Evolutionary conservation across 2,329 filamentous ascomycete species (phyloP), one percentile per base, ranked within the genome.

Genomic region (Coleophoma cylindrospora): DNA sequence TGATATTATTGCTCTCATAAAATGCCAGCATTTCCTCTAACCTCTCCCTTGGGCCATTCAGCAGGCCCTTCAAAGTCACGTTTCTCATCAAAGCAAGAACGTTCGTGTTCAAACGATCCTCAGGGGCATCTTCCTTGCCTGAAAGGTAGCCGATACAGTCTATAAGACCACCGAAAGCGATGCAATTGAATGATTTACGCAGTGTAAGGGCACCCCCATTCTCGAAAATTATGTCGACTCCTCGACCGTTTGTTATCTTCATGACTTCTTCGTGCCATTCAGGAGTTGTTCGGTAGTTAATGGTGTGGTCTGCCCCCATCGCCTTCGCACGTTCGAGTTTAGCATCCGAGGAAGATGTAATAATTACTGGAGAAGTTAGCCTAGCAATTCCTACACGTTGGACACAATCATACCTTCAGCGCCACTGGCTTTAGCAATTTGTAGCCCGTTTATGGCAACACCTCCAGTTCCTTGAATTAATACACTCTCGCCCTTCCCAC

Each of bases 61-160:
- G 58, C 7, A 86, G 76, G 0, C 84, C 73, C 58, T 73, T 73
- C 46, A 76, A 62, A 33, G 74, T 76, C 13, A 73, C 70, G 53
- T 75, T 76, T 51, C 41, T 44, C 41, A 44, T 44, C 41, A 44
- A 44, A 6, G 73, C 74, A 49, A 77, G 67, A 27, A 86, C 66
- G 57, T 86, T 86, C 13, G 83, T 75, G 54, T 84, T 83, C 8
- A 77, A 68, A 41, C 78, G 64, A 62, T 81, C 77, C 0, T 71
- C 75, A 4, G 68, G 64, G 0, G 70, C 72, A 57, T 85, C 81
- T 52, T 79, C 69, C 63, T 86, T 73, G 11, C 75, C 75, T 2
- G 69, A 71, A 1, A 76, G 59, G 58, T 76, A 75, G 2, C 75
- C 76, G 44, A 79, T 73, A 56, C 72, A 72, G 54, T 68, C 73